Percentiles rank a stretch among this genome's conserved stretches.
These are phyloP conservation scores for Cantharellus anzutake DNA, from an alignment of 768 basidiomycete species.

Conservation along the genomic window DNA sequence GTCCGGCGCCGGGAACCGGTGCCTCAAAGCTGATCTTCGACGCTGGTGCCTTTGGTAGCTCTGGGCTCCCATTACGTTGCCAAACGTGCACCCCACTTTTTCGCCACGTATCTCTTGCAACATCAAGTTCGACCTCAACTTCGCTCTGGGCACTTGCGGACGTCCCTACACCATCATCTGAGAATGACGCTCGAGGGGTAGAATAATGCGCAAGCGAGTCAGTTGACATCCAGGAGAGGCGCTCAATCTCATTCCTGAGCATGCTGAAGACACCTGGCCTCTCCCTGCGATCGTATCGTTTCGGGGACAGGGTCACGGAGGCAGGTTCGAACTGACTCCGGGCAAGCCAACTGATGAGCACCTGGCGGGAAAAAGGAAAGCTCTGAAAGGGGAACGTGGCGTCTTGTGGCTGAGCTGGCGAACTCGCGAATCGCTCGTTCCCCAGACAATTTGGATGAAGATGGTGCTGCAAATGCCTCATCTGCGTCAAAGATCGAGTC, in stretches of 20 bases:
- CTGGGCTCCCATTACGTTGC: neutral
- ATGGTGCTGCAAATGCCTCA: neutral
- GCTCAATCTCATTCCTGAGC: neutral
- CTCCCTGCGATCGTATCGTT: neutral
- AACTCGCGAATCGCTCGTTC: too few species aligned
- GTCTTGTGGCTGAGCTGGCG: neutral
- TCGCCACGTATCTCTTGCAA: neutral
- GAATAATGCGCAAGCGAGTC: neutral
- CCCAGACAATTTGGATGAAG: neutral
- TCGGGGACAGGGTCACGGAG: neutral
- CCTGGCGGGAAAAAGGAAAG: conserved; percentile 7
- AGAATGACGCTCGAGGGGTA: neutral
- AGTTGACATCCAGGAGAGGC: neutral
- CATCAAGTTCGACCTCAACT: neutral
- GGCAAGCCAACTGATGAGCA: neutral
- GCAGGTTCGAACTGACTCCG: neutral
- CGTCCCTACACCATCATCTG: neutral
- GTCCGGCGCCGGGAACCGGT: too few species aligned
- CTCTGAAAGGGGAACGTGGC: conserved; percentile 5
- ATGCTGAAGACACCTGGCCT: neutral
- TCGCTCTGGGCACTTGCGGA: neutral
- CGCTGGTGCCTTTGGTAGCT: neutral
- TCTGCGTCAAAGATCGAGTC: neutral
- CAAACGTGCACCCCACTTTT: neutral
- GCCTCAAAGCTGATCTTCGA: neutral